A percentile compares a stretch with the other conserved stretches of the same genome.
Conservation (phyloP, 805 yeast genomes). For the Ogataea trehaloabstinens region DNA sequence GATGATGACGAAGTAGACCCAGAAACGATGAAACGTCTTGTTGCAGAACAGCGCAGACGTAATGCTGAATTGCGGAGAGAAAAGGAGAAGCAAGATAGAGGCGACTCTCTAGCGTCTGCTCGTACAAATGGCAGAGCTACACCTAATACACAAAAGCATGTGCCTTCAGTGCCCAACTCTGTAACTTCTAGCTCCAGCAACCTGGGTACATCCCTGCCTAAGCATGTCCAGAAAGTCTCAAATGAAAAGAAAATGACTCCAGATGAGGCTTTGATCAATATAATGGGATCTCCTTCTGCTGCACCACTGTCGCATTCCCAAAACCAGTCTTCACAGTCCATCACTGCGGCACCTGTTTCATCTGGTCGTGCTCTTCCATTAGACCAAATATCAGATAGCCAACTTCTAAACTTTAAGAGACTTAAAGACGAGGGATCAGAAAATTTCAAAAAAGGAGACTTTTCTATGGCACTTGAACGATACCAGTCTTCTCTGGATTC, state of each 20-base stretch:
- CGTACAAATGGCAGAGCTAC: not conserved
- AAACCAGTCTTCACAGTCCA: constrained; percentile 23
- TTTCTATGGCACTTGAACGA: constrained; percentile 55
- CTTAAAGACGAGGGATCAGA: constrained; percentile 56
- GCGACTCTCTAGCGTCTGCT: constrained; percentile 6
- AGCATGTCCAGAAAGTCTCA: constrained; percentile 21
- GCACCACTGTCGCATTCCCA: not conserved
- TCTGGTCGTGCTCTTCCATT: constrained; percentile 10
- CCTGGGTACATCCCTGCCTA: constrained; percentile 26
- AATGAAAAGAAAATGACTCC: constrained; percentile 1
- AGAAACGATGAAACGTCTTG: constrained; percentile 39
- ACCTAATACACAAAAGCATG: not conserved
- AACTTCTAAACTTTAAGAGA: constrained; percentile 39
- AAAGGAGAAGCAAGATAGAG: constrained; percentile 12
- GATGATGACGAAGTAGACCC: constrained; percentile 46
- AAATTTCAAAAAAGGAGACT: constrained; percentile 81
- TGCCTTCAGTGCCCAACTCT: not conserved
- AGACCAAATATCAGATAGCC: constrained; percentile 21
- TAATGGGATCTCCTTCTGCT: constrained; percentile 23
- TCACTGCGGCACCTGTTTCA: constrained; percentile 6
- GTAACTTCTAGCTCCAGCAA: constrained; percentile 5
- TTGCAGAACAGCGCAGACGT: constrained; percentile 39
- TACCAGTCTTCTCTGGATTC: constrained; percentile 50
- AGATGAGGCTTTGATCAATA: constrained; percentile 29
- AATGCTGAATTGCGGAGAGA: constrained; percentile 28